Conservation (phyloP, 108 stramenopile genomes). For the Nannochloropsis salina region DNA sequence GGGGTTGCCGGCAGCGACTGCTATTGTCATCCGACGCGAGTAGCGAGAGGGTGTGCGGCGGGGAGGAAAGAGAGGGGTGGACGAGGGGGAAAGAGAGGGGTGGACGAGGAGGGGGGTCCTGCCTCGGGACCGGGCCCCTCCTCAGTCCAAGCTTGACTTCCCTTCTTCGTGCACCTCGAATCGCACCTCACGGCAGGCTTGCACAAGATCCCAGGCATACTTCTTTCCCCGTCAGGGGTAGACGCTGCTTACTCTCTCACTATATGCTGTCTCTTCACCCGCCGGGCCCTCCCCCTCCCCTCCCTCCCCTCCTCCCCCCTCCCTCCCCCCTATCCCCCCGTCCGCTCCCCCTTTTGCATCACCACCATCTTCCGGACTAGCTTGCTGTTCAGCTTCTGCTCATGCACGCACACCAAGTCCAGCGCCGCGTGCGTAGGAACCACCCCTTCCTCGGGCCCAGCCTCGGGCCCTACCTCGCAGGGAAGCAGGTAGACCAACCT, state of each 20-base stretch:
- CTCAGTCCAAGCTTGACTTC: too few species aligned
- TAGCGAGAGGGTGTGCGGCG: too few species aligned
- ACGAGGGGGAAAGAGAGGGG: too few species aligned
- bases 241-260: neutral
- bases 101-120: too few species aligned
- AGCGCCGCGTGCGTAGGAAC: conserved; percentile 73
- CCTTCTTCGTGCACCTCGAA: too few species aligned
- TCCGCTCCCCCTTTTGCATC: neutral
- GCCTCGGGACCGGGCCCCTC: too few species aligned
- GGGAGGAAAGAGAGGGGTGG: too few species aligned
- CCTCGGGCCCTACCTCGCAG: conserved; percentile 68
- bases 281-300: neutral
- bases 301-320: conserved; percentile 3
- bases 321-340: neutral
- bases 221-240: neutral
- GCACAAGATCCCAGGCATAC: neutral
- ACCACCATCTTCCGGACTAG: neutral
- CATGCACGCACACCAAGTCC: conserved; percentile 65
- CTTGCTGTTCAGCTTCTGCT: conserved; percentile 61
- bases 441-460: conserved; percentile 51
- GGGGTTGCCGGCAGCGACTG: too few species aligned
- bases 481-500: conserved; percentile 80
- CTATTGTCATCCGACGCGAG: too few species aligned
- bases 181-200: too few species aligned
- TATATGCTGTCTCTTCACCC: neutral